Percentiles rank a stretch among this genome's conserved stretches.
These are phyloP conservation scores for Fragaria iinumae DNA, from an alignment of 306 rosid genomes.

Conservation along the genomic window DNA sequence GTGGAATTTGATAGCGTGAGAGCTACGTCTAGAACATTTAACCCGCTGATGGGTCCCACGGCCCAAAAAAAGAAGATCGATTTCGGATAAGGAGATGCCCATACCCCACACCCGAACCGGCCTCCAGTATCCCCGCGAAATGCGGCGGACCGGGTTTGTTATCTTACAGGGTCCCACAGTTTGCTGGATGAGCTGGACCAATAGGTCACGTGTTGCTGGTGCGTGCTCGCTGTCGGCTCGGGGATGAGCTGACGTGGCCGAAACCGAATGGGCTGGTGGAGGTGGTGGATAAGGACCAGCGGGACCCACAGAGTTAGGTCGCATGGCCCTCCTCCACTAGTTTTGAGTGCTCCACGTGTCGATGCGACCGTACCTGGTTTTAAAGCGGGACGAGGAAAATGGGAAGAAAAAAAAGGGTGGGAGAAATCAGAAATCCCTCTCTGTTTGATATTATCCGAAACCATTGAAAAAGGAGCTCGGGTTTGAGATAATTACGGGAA, in stretches of 20 bases:
- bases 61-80: neutral
- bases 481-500: neutral
- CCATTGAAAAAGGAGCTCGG: neutral
- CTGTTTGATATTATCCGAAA: constrained; percentile 26
- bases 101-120: neutral
- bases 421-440: neutral
- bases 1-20: constrained; percentile 17
- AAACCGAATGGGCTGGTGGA: neutral
- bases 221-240: neutral
- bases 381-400: constrained; percentile 35
- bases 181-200: neutral
- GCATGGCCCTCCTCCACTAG: neutral
- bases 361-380: neutral
- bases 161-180: constrained; percentile 17
- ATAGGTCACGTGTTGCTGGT: constrained; percentile 27
- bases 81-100: constrained; percentile 35
- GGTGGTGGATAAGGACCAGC: neutral
- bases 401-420: constrained; percentile 3
- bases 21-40: constrained; percentile 35
- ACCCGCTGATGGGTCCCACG: constrained; percentile 21
- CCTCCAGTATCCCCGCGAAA: constrained; percentile 23
- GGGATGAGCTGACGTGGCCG: constrained; percentile 16
- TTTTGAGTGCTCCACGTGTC: constrained; percentile 21
- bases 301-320: constrained; percentile 16
- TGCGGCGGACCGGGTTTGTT: constrained; percentile 20